Evolutionary conservation across 768 basidiomycete genomes (phyloP).

Genomic region (Termitomyces sp.): DNA sequence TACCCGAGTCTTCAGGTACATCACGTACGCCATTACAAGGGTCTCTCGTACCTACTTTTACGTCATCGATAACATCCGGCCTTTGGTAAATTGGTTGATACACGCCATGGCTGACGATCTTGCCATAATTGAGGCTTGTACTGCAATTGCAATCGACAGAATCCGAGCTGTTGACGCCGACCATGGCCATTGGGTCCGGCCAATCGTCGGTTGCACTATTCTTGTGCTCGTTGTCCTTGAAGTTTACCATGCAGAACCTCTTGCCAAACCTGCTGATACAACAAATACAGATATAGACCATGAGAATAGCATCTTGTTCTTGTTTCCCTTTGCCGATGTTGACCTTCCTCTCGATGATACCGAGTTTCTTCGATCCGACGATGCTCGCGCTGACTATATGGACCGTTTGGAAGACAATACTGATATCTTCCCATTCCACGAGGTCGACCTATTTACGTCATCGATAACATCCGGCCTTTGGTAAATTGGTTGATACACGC

Average conservation of each 20-base stretch:
- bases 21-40: not conserved
- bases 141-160: not conserved
- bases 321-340: not conserved
- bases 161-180: not conserved
- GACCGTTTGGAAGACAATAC: not conserved
- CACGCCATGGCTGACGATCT: not conserved
- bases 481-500: not conserved
- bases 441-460: no score
- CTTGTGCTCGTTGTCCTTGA: not conserved
- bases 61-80: not conserved
- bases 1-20: not conserved
- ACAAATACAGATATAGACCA: not conserved
- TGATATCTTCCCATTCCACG: not conserved
- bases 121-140: not conserved
- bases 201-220: not conserved
- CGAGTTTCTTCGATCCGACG: not conserved
- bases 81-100: not conserved
- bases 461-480: not conserved
- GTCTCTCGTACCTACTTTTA: not conserved
- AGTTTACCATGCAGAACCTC: not conserved
- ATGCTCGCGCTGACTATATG: not conserved
- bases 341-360: not conserved
- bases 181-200: not conserved
- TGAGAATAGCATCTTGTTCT: not conserved
- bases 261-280: not conserved